Conservation (phyloP, 331 rosid genomes). For the Rosa hybrid region DNA sequence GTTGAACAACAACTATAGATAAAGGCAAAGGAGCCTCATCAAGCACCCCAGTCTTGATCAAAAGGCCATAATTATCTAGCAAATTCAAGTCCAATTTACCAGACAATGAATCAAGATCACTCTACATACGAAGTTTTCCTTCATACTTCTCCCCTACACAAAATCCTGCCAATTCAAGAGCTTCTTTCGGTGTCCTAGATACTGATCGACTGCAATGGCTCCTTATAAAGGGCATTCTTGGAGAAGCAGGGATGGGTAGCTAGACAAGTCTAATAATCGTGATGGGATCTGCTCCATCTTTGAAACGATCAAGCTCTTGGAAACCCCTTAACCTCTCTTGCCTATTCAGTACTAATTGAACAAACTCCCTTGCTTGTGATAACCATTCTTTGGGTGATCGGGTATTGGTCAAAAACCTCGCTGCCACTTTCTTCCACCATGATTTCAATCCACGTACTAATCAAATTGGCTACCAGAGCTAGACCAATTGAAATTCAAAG, state of each 20-base stretch:
- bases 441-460: constrained; percentile 30
- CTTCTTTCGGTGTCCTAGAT: constrained; percentile 53
- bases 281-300: constrained; percentile 48
- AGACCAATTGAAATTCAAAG: constrained; percentile 35
- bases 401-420: constrained; percentile 27
- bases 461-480: constrained; percentile 29
- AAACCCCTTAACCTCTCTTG: constrained; percentile 56
- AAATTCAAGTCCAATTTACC: constrained; percentile 87
- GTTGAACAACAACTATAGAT: constrained; percentile 32
- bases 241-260: no score
- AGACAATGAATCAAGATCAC: constrained; percentile 77
- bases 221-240: constrained; percentile 75
- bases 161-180: constrained; percentile 59
- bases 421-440: constrained; percentile 65
- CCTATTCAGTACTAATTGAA: constrained; percentile 62
- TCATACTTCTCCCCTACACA: constrained; percentile 71
- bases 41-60: constrained; percentile 87
- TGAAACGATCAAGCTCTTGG: constrained; percentile 47
- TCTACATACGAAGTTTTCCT: constrained; percentile 92
- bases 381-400: constrained; percentile 67
- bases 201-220: constrained; percentile 77
- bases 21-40: constrained; percentile 78
- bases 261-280: no score
- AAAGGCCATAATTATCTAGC: constrained; percentile 65
- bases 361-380: constrained; percentile 58